These are phyloP conservation scores for Corynespora cassiicola DNA, from an alignment of 2,329 filamentous ascomycete species.

Conservation along the genomic window DNA sequence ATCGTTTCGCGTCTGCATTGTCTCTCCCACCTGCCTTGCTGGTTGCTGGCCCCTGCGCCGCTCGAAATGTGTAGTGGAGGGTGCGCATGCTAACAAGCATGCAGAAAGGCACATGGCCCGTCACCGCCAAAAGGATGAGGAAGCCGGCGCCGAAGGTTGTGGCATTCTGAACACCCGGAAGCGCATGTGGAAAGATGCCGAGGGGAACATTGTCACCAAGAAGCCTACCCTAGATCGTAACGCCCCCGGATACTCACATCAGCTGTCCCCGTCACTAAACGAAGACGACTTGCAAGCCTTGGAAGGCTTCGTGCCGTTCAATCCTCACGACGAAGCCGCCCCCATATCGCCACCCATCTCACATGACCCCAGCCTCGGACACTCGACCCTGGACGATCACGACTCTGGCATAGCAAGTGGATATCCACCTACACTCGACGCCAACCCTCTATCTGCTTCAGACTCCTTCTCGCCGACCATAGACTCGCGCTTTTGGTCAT, in stretches of 20 bases:
- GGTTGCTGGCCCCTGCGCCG: conserved; percentile 1
- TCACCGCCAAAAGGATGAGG: conserved; percentile 61
- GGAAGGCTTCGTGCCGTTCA: conserved; percentile 27
- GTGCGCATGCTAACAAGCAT: not conserved
- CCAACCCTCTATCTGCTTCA: conserved; percentile 22
- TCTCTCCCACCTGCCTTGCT: conserved; percentile 5
- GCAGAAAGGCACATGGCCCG: conserved; percentile 64
- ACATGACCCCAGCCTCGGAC: conserved; percentile 30
- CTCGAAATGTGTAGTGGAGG: conserved; percentile 6
- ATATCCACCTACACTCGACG: conserved; percentile 24
- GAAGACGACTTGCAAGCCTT: conserved; percentile 22
- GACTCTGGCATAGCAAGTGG: conserved; percentile 31
- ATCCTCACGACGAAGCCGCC: conserved; percentile 24
- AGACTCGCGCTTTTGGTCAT: conserved; percentile 40
- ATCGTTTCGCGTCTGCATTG: not conserved
- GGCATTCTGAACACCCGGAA: conserved; percentile 63
- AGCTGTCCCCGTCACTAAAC: conserved; percentile 10
- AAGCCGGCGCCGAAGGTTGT: conserved; percentile 60
- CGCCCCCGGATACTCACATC: no score
- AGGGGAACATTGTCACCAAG: conserved; percentile 60
- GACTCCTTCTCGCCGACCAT: conserved; percentile 30
- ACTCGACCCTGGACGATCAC: conserved; percentile 34
- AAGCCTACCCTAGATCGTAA: conserved; percentile 33
- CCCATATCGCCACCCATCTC: conserved; percentile 45
- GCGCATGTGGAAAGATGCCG: conserved; percentile 61